A percentile compares a stretch with the other conserved stretches of the same genome.
phyloP scores from a whole-genome alignment of 192 early-diverging fungal genomes.

The Coemansia asiatica region DNA sequence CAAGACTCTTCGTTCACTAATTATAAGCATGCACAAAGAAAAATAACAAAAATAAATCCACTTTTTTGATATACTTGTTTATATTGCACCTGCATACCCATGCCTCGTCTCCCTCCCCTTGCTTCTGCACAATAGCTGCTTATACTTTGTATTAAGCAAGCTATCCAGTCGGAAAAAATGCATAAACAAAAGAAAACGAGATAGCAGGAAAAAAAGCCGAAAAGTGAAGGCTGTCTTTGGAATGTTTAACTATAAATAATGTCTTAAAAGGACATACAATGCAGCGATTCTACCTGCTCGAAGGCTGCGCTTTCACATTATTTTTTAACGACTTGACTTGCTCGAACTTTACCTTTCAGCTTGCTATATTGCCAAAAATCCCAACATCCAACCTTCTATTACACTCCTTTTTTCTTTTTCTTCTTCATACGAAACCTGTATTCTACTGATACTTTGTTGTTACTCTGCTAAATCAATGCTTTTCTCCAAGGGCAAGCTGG shows the following conservation, averaged over 20 bases:
- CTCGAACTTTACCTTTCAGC: not conserved
- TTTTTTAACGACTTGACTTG: not conserved
- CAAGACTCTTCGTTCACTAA: too few species aligned
- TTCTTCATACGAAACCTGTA: not conserved
- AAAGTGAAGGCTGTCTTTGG: not conserved
- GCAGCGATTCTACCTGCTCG: not conserved
- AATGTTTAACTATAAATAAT: not conserved
- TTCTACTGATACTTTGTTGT: not conserved
- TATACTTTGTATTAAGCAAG: not conserved
- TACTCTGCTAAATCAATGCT: conserved; percentile 14
- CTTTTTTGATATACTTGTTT: not conserved
- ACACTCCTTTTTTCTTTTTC: not conserved
- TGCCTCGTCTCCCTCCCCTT: not conserved
- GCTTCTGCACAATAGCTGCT: not conserved
- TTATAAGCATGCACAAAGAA: too few species aligned
- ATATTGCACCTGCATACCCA: not conserved
- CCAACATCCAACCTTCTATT: too few species aligned
- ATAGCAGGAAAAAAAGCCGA: not conserved
- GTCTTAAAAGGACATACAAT: not conserved
- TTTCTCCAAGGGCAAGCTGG: conserved; percentile 35
- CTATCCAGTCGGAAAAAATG: not conserved
- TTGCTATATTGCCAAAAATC: not conserved
- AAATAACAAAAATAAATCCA: not conserved
- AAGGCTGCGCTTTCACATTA: not conserved
- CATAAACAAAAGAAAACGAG: not conserved